These are phyloP conservation scores for Aspergillus pseudoviridinutans DNA, from an alignment of 2,329 filamentous ascomycete genomes.

Conservation along the genomic window DNA sequence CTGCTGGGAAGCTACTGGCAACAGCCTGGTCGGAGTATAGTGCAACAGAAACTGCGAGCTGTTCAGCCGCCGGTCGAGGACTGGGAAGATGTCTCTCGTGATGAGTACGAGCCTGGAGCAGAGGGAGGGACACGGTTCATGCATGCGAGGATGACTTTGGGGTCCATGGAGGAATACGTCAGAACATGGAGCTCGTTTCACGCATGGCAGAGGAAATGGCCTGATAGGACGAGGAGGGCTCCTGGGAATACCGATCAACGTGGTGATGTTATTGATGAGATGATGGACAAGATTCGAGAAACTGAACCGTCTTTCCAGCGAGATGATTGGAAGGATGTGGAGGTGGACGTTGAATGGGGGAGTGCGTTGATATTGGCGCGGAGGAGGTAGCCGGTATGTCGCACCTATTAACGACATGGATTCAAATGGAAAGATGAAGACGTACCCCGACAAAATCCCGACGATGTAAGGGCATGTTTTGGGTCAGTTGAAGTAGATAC, in stretches of 20 bases:
- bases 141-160: constrained; percentile 52
- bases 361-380: not conserved
- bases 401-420: not conserved
- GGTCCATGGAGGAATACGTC: constrained; percentile 58
- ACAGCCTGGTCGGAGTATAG: constrained; percentile 50
- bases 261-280: not conserved
- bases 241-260: not conserved
- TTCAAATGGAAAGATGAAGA: not conserved
- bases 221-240: not conserved
- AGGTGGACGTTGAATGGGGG: not conserved
- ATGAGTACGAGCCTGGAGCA: constrained; percentile 52
- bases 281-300: not conserved
- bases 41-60: constrained; percentile 50
- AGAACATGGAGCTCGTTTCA: constrained; percentile 59
- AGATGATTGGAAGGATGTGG: not conserved
- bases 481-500: not conserved
- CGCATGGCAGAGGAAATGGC: constrained; percentile 46
- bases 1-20: constrained; percentile 59
- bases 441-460: not conserved
- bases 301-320: not conserved
- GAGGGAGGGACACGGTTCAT: constrained; percentile 48
- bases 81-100: constrained; percentile 52
- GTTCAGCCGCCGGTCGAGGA: constrained; percentile 50
- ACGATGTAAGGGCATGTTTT: not conserved
- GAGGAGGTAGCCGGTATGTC: not conserved